A percentile compares a stretch with the other conserved stretches of the same genome.
Conservation (phyloP, 2,329 filamentous ascomycete species). For the Aciculosporium take region DNA sequence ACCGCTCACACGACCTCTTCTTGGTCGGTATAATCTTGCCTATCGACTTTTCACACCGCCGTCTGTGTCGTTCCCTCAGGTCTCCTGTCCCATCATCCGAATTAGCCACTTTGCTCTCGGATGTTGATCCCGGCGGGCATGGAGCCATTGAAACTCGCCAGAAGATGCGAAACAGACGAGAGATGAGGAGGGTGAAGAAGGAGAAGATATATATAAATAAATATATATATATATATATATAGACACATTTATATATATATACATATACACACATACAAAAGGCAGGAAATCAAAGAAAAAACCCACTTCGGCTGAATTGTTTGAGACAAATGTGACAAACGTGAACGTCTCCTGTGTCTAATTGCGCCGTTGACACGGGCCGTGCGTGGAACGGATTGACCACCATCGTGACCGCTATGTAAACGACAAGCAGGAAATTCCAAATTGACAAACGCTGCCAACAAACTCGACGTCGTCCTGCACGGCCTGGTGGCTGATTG, state of each 20-base stretch:
- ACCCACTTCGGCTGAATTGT: slow-evolving; percentile 7
- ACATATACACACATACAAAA: neutral
- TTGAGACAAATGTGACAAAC: slow-evolving; percentile 8
- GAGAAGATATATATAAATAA: too few species aligned
- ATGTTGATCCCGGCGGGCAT: neutral
- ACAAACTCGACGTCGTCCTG: too few species aligned
- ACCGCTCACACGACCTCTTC: slow-evolving; percentile 8
- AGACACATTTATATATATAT: too few species aligned
- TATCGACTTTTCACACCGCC: slow-evolving; percentile 7
- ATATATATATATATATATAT: too few species aligned
- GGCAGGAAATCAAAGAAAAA: neutral
- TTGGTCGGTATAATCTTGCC: slow-evolving; percentile 7
- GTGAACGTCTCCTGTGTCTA: slow-evolving; percentile 5
- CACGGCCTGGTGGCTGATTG: too few species aligned
- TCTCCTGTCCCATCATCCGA: slow-evolving; percentile 2
- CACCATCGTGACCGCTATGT: slow-evolving; percentile 3
- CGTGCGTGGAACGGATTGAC: slow-evolving; percentile 2
- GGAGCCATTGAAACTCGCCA: neutral
- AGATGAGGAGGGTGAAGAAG: neutral
- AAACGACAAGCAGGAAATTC: too few species aligned
- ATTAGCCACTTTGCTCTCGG: neutral
- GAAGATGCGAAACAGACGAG: neutral
- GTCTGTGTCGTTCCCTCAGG: slow-evolving; percentile 5
- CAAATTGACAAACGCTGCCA: too few species aligned
- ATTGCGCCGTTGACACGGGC: slow-evolving; percentile 2